These are phyloP conservation scores for Leptographium flavum DNA, from an alignment of 2,329 filamentous ascomycete genomes.

Conservation along the genomic window DNA sequence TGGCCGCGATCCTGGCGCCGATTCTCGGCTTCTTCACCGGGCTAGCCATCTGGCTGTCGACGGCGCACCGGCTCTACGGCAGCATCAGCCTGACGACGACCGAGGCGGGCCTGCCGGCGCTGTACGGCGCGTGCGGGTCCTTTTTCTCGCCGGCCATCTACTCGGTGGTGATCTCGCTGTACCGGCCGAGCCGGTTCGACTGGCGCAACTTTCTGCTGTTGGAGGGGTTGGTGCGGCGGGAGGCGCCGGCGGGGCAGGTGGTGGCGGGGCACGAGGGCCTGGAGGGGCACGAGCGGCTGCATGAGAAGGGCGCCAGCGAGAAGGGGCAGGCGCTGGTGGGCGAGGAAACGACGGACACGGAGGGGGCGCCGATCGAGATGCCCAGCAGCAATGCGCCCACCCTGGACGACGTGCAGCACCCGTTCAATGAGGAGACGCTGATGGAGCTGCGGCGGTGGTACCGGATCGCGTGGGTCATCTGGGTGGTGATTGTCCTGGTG, in stretches of 20 bases:
- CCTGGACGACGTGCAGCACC: conserved; percentile 25
- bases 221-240: too few relatives aligned
- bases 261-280: too few relatives aligned
- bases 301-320: too few relatives aligned
- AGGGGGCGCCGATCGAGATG: background rate
- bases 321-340: background rate
- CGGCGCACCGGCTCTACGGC: conserved; percentile 18
- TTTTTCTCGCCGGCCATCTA: conserved; percentile 31
- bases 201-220: conserved; percentile 28
- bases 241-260: too few relatives aligned
- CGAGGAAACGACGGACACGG: background rate
- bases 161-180: conserved; percentile 28
- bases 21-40: conserved; percentile 20
- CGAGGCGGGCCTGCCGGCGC: conserved; percentile 22
- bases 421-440: conserved; percentile 2
- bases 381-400: conserved; percentile 3
- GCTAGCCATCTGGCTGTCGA: conserved; percentile 22
- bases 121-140: conserved; percentile 29
- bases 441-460: conserved; percentile 5
- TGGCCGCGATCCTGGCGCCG: conserved; percentile 20
- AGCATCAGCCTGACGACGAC: conserved; percentile 20
- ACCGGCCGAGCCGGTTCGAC: conserved; percentile 20
- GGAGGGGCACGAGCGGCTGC: too few relatives aligned
- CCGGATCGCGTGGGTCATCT: conserved; percentile 5
- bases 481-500: conserved; percentile 19